Conservation (phyloP, 148 eudicot species). For the Rhododendron simsii region DNA sequence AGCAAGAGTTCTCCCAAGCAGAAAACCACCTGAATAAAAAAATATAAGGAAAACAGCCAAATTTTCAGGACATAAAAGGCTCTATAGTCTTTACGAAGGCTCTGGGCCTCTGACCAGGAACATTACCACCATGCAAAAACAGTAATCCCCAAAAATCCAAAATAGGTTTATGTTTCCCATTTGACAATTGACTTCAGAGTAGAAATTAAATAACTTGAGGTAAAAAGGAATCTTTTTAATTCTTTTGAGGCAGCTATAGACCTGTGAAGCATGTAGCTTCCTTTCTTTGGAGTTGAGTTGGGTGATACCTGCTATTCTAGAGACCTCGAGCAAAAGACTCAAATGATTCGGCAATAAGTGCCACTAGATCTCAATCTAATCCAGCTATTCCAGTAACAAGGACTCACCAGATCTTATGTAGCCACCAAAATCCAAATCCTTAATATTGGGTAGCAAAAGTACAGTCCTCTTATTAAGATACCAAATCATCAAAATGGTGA, state of each 20-base stretch:
- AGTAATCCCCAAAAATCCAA: background rate
- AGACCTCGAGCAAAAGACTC: background rate
- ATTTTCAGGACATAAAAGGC: background rate
- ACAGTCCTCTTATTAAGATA: conserved; percentile 57
- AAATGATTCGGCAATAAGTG: background rate
- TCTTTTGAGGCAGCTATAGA: background rate
- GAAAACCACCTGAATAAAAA: conserved; percentile 53
- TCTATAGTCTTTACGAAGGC: background rate
- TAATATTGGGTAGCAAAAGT: conserved; percentile 67
- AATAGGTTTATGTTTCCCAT: background rate
- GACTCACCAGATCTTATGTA: conserved; percentile 82
- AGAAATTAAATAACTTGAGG: background rate
- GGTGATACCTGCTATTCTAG: background rate
- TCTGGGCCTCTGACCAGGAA: background rate
- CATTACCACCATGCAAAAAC: background rate
- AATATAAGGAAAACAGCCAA: background rate
- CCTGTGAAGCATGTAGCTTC: background rate
- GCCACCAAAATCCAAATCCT: conserved; percentile 67
- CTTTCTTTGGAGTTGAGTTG: background rate
- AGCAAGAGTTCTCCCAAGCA: conserved; percentile 70
- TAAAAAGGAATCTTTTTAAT: background rate
- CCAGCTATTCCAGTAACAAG: background rate
- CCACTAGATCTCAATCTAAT: background rate
- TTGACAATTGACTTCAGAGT: background rate
- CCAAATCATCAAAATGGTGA: conserved; percentile 74